These are phyloP conservation scores for Cryptococcus sp. DNA, from an alignment of 1,284 basidiomycete species.

Conservation along the genomic window DNA sequence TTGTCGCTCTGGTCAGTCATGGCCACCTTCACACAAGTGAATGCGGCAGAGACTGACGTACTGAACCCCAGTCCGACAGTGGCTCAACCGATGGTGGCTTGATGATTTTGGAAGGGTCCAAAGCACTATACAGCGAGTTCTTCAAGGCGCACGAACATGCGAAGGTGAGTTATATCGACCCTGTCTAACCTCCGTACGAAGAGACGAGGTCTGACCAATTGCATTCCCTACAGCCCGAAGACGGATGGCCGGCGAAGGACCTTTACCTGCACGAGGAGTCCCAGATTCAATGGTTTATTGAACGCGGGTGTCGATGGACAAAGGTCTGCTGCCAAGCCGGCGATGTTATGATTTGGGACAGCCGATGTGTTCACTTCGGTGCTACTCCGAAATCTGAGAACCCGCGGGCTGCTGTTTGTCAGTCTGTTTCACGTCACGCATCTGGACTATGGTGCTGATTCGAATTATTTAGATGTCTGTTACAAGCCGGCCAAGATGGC, in stretches of 20 bases:
- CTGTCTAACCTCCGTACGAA: too few relatives aligned
- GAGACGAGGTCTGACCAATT: too few relatives aligned
- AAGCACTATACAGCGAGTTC: constrained; percentile 4
- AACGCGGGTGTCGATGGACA: constrained; percentile 34
- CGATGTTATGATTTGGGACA: constrained; percentile 34
- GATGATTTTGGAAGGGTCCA: constrained; percentile 12
- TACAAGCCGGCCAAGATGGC: constrained; percentile 1
- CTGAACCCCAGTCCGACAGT: constrained; percentile 23
- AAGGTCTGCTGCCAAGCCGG: constrained; percentile 31
- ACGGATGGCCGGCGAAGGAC: constrained; percentile 29
- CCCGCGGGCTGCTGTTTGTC: constrained; percentile 36
- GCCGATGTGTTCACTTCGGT: constrained; percentile 30
- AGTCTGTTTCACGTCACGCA: constrained; percentile 1
- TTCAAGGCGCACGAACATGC: constrained; percentile 26
- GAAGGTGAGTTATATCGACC: neutral
- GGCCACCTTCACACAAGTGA: too few relatives aligned
- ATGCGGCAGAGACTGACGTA: too few relatives aligned
- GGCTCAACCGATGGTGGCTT: constrained; percentile 25
- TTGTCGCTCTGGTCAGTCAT: constrained; percentile 17
- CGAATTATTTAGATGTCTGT: neutral
- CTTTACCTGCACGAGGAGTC: constrained; percentile 20
- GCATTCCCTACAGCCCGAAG: constrained; percentile 19
- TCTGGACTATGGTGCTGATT: too few relatives aligned
- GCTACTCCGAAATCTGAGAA: constrained; percentile 14
- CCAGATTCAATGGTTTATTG: constrained; percentile 34